Percentiles rank a stretch among this genome's conserved stretches.
Evolutionary conservation across 2,329 filamentous ascomycete species (phyloP).

Genomic region (Myotisia sp.): DNA sequence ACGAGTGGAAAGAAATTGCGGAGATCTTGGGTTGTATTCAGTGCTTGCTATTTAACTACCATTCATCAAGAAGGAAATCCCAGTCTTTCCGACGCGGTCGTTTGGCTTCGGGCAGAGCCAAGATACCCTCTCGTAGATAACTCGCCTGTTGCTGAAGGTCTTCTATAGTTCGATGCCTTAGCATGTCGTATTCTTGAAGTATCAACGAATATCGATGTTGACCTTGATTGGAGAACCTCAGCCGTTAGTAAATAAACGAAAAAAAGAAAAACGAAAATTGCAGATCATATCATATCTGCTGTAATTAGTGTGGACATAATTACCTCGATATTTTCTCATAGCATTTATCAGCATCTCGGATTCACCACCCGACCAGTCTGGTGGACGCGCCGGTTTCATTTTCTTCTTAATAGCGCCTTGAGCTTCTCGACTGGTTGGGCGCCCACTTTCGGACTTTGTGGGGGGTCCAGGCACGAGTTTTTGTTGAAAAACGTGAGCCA

Average conservation of each 20-base stretch:
- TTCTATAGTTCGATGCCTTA: conserved; percentile 4
- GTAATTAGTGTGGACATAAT: no score
- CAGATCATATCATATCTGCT: no score
- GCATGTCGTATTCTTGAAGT: conserved; percentile 1
- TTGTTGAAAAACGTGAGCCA: conserved; percentile 9
- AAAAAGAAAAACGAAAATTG: no score
- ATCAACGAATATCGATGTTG: conserved; percentile 4
- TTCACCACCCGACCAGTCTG: conserved; percentile 4
- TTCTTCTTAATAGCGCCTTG: no score
- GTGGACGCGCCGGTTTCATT: no score
- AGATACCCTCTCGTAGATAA: conserved; percentile 5
- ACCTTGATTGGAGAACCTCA: not conserved
- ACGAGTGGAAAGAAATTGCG: no score
- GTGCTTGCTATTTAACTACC: no score
- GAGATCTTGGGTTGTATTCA: no score
- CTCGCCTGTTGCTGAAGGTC: conserved; percentile 2
- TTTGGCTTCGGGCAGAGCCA: conserved; percentile 5
- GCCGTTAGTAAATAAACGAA: not conserved
- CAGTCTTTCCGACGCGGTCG: conserved; percentile 1
- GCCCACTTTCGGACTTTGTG: not conserved
- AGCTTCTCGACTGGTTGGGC: not conserved
- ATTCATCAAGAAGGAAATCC: conserved; percentile 6
- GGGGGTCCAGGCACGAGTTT: not conserved
- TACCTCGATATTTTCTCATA: conserved; percentile 6
- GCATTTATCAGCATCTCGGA: conserved; percentile 3